phyloP scores from a whole-genome alignment of 192 early-diverging fungal species.

The Backusella liffmaniae region DNA sequence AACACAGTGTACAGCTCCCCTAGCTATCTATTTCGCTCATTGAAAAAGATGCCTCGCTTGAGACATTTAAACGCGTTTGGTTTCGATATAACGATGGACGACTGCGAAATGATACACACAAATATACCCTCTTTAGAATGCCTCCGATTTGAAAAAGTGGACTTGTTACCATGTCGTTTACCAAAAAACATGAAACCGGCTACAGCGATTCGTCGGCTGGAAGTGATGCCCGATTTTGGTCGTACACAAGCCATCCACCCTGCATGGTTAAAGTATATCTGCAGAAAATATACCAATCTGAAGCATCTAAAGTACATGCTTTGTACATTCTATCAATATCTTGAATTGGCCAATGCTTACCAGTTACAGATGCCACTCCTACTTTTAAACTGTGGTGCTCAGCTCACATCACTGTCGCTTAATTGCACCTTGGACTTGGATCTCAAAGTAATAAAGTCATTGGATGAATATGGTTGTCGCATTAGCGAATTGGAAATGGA shows the following conservation, averaged over 20 bases:
- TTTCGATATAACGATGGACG: background rate
- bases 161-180: background rate
- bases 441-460: background rate
- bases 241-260: background rate
- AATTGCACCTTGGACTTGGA: background rate
- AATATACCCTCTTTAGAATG: background rate
- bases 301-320: background rate
- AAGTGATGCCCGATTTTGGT: background rate
- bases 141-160: background rate
- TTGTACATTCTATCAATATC: background rate
- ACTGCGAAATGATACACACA: background rate
- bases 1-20: background rate
- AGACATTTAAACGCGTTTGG: background rate
- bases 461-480: background rate
- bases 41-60: background rate
- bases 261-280: background rate
- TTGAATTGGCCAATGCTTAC: background rate
- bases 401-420: background rate
- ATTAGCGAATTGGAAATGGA: background rate
- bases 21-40: background rate
- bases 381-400: background rate
- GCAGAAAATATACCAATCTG: background rate
- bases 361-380: background rate
- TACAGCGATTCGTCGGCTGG: background rate
- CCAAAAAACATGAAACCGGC: background rate